These are phyloP conservation scores for Actinomortierella wolfii DNA, from an alignment of 371 early-diverging fungal genomes.

Conservation along the genomic window DNA sequence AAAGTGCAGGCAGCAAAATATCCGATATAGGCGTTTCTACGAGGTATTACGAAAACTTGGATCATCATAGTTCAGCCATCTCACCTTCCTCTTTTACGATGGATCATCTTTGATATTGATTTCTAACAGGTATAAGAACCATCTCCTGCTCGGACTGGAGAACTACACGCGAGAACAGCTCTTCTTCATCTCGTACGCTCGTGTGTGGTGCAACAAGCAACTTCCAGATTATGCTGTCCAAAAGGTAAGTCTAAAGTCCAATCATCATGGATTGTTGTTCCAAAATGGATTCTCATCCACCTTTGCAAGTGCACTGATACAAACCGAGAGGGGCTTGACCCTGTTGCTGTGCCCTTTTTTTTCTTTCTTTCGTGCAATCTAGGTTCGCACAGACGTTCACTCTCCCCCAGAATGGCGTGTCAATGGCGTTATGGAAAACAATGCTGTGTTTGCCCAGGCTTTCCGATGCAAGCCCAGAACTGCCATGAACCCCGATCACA, in stretches of 20 bases:
- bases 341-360: conserved; percentile 4
- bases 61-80: conserved; percentile 16
- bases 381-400: conserved; percentile 55
- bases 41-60: conserved; percentile 15
- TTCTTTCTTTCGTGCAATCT: background rate
- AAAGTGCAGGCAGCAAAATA: no score
- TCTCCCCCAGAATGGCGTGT: conserved; percentile 68
- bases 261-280: no score
- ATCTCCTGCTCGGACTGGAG: conserved; percentile 59
- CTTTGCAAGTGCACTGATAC: no score
- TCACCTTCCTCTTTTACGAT: conserved; percentile 9
- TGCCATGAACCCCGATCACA: conserved; percentile 62
- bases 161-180: conserved; percentile 58
- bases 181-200: conserved; percentile 61
- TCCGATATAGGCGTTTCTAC: no score
- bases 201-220: conserved; percentile 59
- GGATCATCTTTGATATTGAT: no score
- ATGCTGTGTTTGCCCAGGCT: conserved; percentile 64
- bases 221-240: conserved; percentile 51
- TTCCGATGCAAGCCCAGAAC: conserved; percentile 62
- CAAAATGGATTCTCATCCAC: no score
- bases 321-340: no score
- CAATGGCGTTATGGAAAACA: conserved; percentile 70
- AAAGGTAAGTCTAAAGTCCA: conserved; percentile 35
- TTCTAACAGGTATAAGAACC: conserved; percentile 23